A percentile compares a stretch with the other conserved stretches of the same genome.
phyloP scores from a whole-genome alignment of 2,329 filamentous ascomycete genomes.

The Clonostachys byssicola region DNA sequence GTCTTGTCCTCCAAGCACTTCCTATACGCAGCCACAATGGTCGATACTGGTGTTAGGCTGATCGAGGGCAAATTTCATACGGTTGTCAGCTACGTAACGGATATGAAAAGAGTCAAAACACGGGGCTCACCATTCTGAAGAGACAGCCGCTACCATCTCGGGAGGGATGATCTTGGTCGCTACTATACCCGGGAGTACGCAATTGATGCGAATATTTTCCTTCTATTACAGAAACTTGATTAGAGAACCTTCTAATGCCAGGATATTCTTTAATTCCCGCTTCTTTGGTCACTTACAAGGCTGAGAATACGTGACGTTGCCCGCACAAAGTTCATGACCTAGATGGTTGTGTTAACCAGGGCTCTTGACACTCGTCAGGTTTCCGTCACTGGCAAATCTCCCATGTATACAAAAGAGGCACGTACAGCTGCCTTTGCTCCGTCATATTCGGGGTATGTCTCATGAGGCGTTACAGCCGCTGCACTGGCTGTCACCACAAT shows the following conservation, averaged over 20 bases:
- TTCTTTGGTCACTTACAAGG: conserved; percentile 7
- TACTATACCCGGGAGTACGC: conserved; percentile 40
- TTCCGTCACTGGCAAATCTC: neutral
- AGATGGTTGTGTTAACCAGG: neutral
- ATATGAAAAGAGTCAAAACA: neutral
- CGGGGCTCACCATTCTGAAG: conserved; percentile 16
- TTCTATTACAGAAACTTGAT: conserved; percentile 15
- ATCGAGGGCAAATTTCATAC: neutral
- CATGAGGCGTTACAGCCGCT: conserved; percentile 35
- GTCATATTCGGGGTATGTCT: conserved; percentile 40
- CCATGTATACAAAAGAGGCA: conserved; percentile 8
- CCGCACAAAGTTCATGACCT: conserved; percentile 26
- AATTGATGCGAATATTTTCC: conserved; percentile 43
- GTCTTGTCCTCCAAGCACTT: conserved; percentile 37
- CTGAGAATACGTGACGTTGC: conserved; percentile 29
- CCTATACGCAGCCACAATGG: conserved; percentile 38
- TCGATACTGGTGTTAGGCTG: conserved; percentile 33
- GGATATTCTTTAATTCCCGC: neutral
- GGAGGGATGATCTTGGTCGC: conserved; percentile 37
- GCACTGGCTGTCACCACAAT: conserved; percentile 39
- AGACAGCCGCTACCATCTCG: conserved; percentile 34
- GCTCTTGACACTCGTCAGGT: neutral
- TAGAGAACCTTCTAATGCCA: no score
- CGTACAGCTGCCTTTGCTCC: conserved; percentile 43
- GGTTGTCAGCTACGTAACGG: neutral